Conservation (phyloP, 768 basidiomycete genomes). For the Wakefieldia striispora region DNA sequence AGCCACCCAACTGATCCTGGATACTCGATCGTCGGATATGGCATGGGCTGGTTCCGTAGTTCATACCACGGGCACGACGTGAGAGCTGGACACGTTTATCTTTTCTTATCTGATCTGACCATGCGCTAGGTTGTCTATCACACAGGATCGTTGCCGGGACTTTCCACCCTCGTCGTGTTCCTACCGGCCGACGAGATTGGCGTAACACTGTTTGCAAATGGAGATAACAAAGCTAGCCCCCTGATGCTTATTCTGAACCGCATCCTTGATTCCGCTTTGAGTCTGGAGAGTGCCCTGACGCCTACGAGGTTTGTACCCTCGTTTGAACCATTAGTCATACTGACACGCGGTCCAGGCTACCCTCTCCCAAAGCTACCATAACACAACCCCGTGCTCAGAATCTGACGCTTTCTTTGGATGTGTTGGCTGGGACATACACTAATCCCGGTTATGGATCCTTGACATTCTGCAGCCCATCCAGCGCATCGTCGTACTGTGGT, state of each 20-base stretch:
- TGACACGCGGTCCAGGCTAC: not conserved
- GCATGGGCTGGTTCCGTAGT: conserved; percentile 40
- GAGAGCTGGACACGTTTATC: not conserved
- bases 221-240: conserved; percentile 13
- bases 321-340: not conserved
- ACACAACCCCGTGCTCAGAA: not conserved
- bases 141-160: conserved; percentile 34
- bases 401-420: conserved; percentile 14
- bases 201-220: conserved; percentile 35
- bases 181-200: conserved; percentile 38
- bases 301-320: conserved; percentile 4
- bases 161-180: conserved; percentile 30
- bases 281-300: not conserved
- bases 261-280: conserved; percentile 26
- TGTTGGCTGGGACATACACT: conserved; percentile 36
- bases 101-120: not conserved
- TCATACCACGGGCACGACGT: conserved; percentile 44
- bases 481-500: conserved; percentile 22
- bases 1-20: conserved; percentile 9
- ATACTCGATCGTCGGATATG: conserved; percentile 37
- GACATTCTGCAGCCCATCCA: conserved; percentile 33
- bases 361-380: not conserved
- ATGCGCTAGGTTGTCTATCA: conserved; percentile 34
- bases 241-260: conserved; percentile 9
- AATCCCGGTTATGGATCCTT: conserved; percentile 39